Evolutionary conservation across 805 yeast genomes (phyloP), one percentile per base, ranked within the genome.

Genomic region (Ogataea chonburiensis): DNA sequence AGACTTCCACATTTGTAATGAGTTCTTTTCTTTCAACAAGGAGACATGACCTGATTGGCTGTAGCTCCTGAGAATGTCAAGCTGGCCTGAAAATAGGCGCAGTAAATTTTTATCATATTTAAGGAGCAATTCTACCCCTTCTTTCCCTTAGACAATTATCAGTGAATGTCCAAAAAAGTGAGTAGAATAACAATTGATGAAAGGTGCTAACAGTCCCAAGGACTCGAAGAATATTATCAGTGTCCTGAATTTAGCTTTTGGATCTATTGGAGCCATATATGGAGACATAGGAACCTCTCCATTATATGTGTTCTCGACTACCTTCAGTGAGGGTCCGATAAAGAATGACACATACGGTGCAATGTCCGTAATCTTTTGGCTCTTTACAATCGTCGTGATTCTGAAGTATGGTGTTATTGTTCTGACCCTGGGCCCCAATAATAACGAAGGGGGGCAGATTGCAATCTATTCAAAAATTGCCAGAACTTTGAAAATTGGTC

Each of bases 241-340:
- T 16, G 41, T 39, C 7, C 31, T 45, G 7, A 16, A 22, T 11
- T 21, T 42, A n/a, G 29, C 43, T 4, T 51, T 32, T 25, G 42
- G 42, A 12, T 68, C 77, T 4, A 59, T 77, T 24, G 84, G 84
- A 15, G 77, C 78, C n/a, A 74, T 77, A 25, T 77, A 76, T 50
- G 81, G 84, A 33, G 82, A 77, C 55, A 61, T 77, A 38, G 81
- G 80, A 18, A 77, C 83, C 4, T 73, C 80, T 8, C 83, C 84
- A 3, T 55, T 77, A 35, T 77, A 77, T 52, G 71, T 67, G 8
- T 51, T 67, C 46, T 62, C 69, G 31, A 55, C 66, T n/a, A 56
- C 64, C 27, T 58, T 67, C 38, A 43, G 53, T 14, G 34, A 37
- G 2, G 46, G 55, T 3, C 73, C 76, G 0, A 50, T 63, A 11